Percentiles rank a stretch among this genome's conserved stretches.
These are phyloP conservation scores for Lagenidium giganteum DNA, from an alignment of 352 stramenopile genomes.

Conservation along the genomic window DNA sequence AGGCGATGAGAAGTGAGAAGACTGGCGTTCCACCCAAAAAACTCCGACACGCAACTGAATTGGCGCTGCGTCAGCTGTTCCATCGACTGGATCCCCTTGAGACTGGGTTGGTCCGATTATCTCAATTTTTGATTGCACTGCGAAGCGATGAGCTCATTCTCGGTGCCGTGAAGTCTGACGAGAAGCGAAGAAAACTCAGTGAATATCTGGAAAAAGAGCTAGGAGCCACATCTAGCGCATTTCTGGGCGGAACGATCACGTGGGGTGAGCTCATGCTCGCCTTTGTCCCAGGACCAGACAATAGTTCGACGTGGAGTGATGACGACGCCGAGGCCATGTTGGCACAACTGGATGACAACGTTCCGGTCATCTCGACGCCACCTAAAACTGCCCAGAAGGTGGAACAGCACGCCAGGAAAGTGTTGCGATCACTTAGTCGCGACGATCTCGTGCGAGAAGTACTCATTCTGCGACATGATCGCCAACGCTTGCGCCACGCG, in stretches of 20 bases:
- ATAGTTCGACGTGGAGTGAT: background rate
- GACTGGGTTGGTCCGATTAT: slow-evolving; percentile 43
- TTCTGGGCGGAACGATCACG: slow-evolving; percentile 33
- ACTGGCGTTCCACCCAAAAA: background rate
- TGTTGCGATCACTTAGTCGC: slow-evolving; percentile 23
- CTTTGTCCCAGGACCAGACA: slow-evolving; percentile 48
- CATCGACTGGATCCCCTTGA: slow-evolving; percentile 62
- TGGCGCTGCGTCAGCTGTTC: slow-evolving; percentile 50
- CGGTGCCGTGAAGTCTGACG: slow-evolving; percentile 28
- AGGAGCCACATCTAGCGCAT: slow-evolving; percentile 9
- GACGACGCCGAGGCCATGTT: background rate
- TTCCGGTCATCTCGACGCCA: background rate
- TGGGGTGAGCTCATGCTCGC: slow-evolving; percentile 74
- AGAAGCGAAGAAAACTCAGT: slow-evolving; percentile 26
- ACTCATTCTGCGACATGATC: slow-evolving; percentile 27
- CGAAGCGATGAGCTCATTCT: no score
- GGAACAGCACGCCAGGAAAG: slow-evolving; percentile 12
- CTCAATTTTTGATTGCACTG: no score
- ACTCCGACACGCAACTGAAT: slow-evolving; percentile 44
- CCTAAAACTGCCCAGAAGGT: background rate
- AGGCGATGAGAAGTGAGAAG: background rate
- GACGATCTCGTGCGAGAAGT: slow-evolving; percentile 42
- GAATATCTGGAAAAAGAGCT: slow-evolving; percentile 33
- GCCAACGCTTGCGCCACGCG: slow-evolving; percentile 35
- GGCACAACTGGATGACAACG: no score